phyloP scores from a whole-genome alignment of 306 rosid species.

The Sphenostylis stenocarpa region DNA sequence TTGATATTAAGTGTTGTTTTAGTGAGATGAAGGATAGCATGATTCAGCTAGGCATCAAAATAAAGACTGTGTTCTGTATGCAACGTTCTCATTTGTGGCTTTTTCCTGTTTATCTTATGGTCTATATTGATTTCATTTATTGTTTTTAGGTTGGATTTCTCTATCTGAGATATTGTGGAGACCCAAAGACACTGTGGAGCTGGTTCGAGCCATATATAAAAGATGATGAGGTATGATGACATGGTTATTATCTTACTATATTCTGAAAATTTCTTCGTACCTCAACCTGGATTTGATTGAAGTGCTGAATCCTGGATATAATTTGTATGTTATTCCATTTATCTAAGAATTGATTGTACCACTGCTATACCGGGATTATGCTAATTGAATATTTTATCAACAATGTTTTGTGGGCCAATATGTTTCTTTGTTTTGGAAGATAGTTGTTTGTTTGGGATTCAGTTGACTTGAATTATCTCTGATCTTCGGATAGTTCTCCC shows the following conservation, averaged over 20 bases:
- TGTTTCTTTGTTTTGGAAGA: constrained; percentile 2
- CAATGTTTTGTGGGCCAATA: background rate
- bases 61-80: background rate
- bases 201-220: constrained; percentile 91
- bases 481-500: background rate
- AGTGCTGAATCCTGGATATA: constrained; percentile 1
- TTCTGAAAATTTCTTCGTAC: background rate
- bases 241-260: constrained; percentile 3
- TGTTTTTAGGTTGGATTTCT: constrained; percentile 86
- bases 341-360: background rate
- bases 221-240: constrained; percentile 78
- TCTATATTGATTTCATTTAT: constrained; percentile 24
- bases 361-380: background rate
- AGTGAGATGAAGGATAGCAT: constrained; percentile 6
- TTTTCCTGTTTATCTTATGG: background rate
- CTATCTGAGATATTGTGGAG: constrained; percentile 90
- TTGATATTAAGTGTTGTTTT: background rate
- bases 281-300: constrained; percentile 10
- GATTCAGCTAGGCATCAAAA: constrained; percentile 21
- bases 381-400: background rate
- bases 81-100: background rate
- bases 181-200: constrained; percentile 88
- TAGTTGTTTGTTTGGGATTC: constrained; percentile 17
- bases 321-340: background rate
- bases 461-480: background rate